A percentile compares a stretch with the other conserved stretches of the same genome.
These are phyloP conservation scores for Coemansia sp. DNA, from an alignment of 371 early-diverging fungal genomes.

Conservation along the genomic window DNA sequence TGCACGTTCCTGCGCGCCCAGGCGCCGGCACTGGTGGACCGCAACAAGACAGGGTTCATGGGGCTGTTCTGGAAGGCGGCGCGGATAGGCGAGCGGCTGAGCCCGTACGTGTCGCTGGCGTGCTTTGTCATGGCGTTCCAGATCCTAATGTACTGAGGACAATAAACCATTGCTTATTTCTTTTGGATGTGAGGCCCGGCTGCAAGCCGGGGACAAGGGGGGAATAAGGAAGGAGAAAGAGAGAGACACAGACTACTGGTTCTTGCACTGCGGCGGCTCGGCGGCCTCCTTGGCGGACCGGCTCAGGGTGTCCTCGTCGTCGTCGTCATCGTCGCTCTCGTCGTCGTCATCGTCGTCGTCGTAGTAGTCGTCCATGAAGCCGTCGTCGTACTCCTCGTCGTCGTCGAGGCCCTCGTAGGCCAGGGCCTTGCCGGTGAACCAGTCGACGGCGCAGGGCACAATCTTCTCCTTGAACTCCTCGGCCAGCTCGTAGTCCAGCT, in stretches of 20 bases:
- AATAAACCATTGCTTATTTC: slow-evolving; percentile 2
- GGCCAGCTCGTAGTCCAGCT: slow-evolving; percentile 92
- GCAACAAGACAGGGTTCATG: slow-evolving; percentile 69
- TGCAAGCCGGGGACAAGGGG: too few species aligned
- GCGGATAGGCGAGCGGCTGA: slow-evolving; percentile 84
- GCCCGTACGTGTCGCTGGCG: slow-evolving; percentile 83
- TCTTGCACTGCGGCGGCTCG: slow-evolving; percentile 55
- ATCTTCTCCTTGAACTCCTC: slow-evolving; percentile 95
- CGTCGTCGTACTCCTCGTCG: slow-evolving; percentile 65
- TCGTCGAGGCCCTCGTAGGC: slow-evolving; percentile 71
- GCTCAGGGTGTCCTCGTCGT: slow-evolving; percentile 62
- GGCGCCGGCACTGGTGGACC: slow-evolving; percentile 70
- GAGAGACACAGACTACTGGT: slow-evolving; percentile 45
- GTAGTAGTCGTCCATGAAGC: slow-evolving; percentile 58
- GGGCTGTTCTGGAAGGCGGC: slow-evolving; percentile 92
- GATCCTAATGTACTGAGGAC: slow-evolving; percentile 55
- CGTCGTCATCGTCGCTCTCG: slow-evolving; percentile 65
- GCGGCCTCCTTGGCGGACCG: slow-evolving; percentile 49
- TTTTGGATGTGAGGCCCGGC: slow-evolving; percentile 5
- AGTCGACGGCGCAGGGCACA: slow-evolving; percentile 94
- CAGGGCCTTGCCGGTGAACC: slow-evolving; percentile 97
- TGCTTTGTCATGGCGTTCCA: slow-evolving; percentile 79
- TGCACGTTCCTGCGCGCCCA: slow-evolving; percentile 75
- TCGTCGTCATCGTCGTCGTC: slow-evolving; percentile 61
- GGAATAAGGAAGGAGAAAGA: slow-evolving; percentile 4